A percentile compares a stretch with the other conserved stretches of the same genome.
Conservation (phyloP, 129 eudicot species). For the Erigeron canadensis region DNA sequence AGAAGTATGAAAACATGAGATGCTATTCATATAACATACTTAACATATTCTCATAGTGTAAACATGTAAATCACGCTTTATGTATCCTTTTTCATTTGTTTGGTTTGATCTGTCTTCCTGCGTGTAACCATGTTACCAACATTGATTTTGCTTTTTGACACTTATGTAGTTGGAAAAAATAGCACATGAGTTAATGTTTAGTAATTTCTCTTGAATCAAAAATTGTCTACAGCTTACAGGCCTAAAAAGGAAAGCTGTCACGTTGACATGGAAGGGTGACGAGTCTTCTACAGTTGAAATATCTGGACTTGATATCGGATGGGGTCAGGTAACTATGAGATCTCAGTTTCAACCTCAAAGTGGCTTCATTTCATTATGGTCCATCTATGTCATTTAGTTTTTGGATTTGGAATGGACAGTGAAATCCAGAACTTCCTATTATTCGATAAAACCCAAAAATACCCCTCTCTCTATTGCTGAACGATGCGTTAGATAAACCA, state of each 20-base stretch:
- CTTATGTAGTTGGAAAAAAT: neutral
- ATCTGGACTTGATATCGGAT: constrained; percentile 93
- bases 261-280: constrained; percentile 59
- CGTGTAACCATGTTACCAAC: neutral
- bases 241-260: constrained; percentile 64
- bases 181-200: neutral
- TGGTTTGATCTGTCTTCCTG: neutral
- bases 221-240: constrained; percentile 69
- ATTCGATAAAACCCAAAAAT: neutral
- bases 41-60: too few species aligned
- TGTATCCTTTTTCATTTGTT: neutral
- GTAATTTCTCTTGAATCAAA: constrained; percentile 2
- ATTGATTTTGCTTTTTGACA: neutral
- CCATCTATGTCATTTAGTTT: neutral
- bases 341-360: constrained; percentile 4
- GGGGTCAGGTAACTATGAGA: constrained; percentile 78
- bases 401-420: neutral
- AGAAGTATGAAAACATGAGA: too few species aligned
- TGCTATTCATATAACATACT: too few species aligned
- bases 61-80: neutral
- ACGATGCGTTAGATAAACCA: too few species aligned
- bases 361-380: neutral
- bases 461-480: neutral
- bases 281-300: constrained; percentile 64
- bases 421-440: neutral